Base-by-base conservation (phyloP, 805 yeast genomes). In the Candida parachauliodes region DNA sequence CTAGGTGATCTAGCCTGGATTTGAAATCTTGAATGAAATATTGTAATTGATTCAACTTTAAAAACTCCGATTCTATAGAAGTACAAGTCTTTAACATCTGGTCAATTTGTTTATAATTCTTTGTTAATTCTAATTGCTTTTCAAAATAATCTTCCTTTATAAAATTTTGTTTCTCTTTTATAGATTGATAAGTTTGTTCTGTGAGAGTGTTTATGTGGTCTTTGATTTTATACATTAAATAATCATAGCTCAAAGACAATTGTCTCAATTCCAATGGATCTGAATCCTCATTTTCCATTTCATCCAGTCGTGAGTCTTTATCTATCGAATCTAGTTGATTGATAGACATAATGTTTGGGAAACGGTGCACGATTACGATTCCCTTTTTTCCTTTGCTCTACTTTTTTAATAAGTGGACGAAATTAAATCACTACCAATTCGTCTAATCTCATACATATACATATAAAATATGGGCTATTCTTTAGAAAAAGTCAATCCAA, bases 231-330 rank as follows among this genome's bases (percentile, higher is more conserved):
- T 65, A 80, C 52, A 83, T 53, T 27, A 84, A 55, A 47, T 81
- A 80, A 48, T 84, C 91, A 52, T 74, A 83, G 37, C 72, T 74
- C 17, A 81, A 62, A 0, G 84, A 76, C 29, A 84, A 59, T 39
- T 73, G 69, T 47, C 77, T 74, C 12, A 83, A 68, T 9, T 79
- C 76, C 18, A 83, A 59, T 1, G 88, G 87, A 55, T 83, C 89
- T 17, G 41, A 32, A 25, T 42, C 45, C 5, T 26, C 23, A 15
- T 36, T 34, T 9, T 28, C 22, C 12, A 7, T 3, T 32, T 32
- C 28, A 16, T 11, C 25, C 24, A 21, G 24, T 21, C 24, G 10
- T 21, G 10, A n/a, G n/a, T n/a, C n/a, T n/a, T n/a, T n/a, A n/a
- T n/a, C n/a, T n/a, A n/a, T n/a, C n/a, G n/a, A n/a, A n/a, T n/a